A percentile compares a stretch with the other conserved stretches of the same genome.
Conservation (phyloP, 805 yeast genomes). For the Yamadazyma takamatsuzukensis region DNA sequence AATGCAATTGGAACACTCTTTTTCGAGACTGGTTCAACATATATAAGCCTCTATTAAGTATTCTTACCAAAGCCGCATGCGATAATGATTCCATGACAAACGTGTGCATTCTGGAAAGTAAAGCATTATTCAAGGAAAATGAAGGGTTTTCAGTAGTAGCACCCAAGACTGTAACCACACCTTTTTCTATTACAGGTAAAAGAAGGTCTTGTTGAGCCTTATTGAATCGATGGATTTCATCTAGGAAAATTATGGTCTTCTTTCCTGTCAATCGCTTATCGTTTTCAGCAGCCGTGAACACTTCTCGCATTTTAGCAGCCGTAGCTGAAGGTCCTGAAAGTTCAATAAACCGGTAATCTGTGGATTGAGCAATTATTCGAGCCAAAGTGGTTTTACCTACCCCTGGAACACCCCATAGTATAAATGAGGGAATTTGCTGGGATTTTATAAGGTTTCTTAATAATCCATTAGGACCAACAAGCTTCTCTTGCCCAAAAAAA, state of each 20-base stretch:
- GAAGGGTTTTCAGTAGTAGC: conserved; percentile 66
- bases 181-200: conserved; percentile 41
- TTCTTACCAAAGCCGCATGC: conserved; percentile 27
- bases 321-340: conserved; percentile 38
- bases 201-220: conserved; percentile 41
- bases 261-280: conserved; percentile 31
- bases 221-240: conserved; percentile 43
- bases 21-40: conserved; percentile 59
- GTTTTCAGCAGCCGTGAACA: conserved; percentile 33
- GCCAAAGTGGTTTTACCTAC: conserved; percentile 44
- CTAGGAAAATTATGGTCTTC: conserved; percentile 41
- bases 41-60: conserved; percentile 33
- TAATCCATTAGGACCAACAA: conserved; percentile 35
- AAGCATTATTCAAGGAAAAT: conserved; percentile 38
- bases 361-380: conserved; percentile 31
- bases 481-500: conserved; percentile 39
- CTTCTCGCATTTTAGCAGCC: conserved; percentile 33
- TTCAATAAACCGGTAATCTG: conserved; percentile 33
- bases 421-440: conserved; percentile 35
- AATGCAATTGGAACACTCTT: conserved; percentile 45
- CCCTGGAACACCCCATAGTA: conserved; percentile 45
- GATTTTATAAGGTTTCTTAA: conserved; percentile 32
- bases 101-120: conserved; percentile 42
- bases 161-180: conserved; percentile 36
- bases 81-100: conserved; percentile 40